Evolutionary conservation across 2,329 filamentous ascomycete genomes (phyloP), one percentile per base, ranked within the genome.

Genomic region (Thielaviopsis ethacetica): DNA sequence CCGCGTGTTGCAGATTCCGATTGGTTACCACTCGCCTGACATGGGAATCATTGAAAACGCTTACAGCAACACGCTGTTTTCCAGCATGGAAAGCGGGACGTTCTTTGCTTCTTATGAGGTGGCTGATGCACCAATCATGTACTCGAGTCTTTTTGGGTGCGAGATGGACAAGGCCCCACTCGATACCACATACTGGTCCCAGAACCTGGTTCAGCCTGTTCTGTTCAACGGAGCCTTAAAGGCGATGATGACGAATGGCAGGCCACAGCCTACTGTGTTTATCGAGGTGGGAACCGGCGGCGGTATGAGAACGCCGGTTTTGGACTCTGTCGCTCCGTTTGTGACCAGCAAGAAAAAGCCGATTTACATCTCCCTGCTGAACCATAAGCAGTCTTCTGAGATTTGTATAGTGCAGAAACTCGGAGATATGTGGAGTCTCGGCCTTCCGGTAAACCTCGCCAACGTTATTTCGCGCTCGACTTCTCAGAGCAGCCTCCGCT

Each of bases 161-260:
- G 57, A 19, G 9, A 59, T 19, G 7, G 49, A 22, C 50, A 47
- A 58, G 44, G 17, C 21, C 50, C 50, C 49, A 15, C 62, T 76
- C 1, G 65, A 66, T 7, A 63, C 67, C 0, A 57, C 63, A 0
- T 79, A 79, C 63, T 79, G 76, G 76, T 67, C 69, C 1, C 63
- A 68, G 1, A 79, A 79, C 57, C 63, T 79, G 63, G 68, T 71
- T 0, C 71, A 70, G 2, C 70, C 71, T 0, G 76, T 79, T 9
- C 67, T 70, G 4, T 79, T 75, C 61, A 65, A 69, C 7, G 65
- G 67, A 5, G 75, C 74, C 0, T 61, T 78, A 3, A 61, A 66
- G 34, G 56, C 64, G 10, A 68, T 76, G 64, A 66, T 72, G 65
- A 59, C 50, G 10, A 60, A 66, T 12, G 61, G 62, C 1, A 55